A percentile compares a stretch with the other conserved stretches of the same genome.
Evolutionary conservation across 169 alveolate species (phyloP).

Genomic region (Eimeria tenella): DNA sequence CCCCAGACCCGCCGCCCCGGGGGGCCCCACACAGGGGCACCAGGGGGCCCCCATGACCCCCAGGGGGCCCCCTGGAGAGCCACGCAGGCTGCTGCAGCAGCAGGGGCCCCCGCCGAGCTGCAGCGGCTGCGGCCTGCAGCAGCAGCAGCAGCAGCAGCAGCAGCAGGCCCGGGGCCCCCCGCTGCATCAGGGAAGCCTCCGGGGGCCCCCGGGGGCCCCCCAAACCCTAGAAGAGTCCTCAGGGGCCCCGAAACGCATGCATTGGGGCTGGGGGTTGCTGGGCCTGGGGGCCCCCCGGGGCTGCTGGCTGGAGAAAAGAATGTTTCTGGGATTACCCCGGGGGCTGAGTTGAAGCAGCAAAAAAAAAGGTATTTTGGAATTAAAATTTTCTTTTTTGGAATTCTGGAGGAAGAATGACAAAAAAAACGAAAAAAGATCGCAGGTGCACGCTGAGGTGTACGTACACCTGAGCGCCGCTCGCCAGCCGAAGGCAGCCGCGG

Average conservation of each 20-base stretch:
- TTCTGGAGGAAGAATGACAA: too few relatives aligned
- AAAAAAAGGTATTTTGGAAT: too few relatives aligned
- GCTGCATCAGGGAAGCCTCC: not conserved
- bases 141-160: not conserved
- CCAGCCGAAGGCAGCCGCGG: not conserved
- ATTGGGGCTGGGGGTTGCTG: too few relatives aligned
- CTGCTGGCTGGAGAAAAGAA: too few relatives aligned
- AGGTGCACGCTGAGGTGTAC: not conserved
- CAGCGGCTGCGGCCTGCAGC: not conserved
- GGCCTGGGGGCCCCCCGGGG: too few relatives aligned
- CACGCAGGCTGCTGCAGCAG: too few relatives aligned
- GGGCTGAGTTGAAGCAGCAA: too few relatives aligned
- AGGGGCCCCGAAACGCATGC: not conserved
- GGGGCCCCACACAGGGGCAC: not conserved
- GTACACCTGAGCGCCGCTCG: not conserved
- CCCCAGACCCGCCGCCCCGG: not conserved
- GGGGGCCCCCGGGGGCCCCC: conserved; percentile 7
- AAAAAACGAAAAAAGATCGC: too few relatives aligned
- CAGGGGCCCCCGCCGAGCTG: not conserved
- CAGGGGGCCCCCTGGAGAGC: not conserved
- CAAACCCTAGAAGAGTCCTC: not conserved
- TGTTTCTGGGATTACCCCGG: too few relatives aligned
- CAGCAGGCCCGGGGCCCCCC: not conserved
- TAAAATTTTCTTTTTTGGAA: too few relatives aligned
- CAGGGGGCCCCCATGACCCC: not conserved